phyloP scores from a whole-genome alignment of 2,329 filamentous ascomycete species.

The Penicillium sp. region DNA sequence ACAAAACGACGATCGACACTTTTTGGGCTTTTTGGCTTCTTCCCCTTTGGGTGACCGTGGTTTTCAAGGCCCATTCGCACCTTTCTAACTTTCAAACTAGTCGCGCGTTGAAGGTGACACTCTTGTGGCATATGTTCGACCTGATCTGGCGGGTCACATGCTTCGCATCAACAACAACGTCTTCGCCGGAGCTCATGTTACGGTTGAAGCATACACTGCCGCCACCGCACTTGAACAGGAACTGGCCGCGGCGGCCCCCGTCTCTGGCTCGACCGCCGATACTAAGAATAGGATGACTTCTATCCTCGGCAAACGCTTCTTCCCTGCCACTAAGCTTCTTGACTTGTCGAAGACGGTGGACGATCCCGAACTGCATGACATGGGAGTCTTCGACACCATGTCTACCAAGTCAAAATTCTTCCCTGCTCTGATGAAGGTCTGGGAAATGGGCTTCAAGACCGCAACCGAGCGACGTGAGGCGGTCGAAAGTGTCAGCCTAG shows the following conservation, averaged over 20 bases:
- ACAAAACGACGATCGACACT: constrained; percentile 43
- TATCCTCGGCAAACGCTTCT: constrained; percentile 74
- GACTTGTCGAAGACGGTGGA: constrained; percentile 74
- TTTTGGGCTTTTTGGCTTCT: constrained; percentile 31
- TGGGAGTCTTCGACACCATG: constrained; percentile 72
- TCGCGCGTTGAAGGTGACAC: constrained; percentile 67
- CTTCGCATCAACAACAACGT: constrained; percentile 65
- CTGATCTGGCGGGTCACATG: constrained; percentile 63
- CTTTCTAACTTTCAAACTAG: constrained; percentile 67
- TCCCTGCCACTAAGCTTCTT: constrained; percentile 68
- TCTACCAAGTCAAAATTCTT: constrained; percentile 83
- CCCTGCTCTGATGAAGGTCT: constrained; percentile 84
- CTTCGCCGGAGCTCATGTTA: constrained; percentile 65
- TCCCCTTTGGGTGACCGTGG: constrained; percentile 39
- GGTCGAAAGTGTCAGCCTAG: constrained; percentile 77
- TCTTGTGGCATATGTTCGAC: constrained; percentile 65
- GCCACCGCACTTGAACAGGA: constrained; percentile 22
- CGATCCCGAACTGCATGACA: constrained; percentile 68
- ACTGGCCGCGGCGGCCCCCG: constrained; percentile 26
- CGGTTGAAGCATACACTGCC: constrained; percentile 50
- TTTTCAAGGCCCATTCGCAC: constrained; percentile 47
- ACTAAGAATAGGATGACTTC: constrained; percentile 66
- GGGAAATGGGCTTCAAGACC: constrained; percentile 72
- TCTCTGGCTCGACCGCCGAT: constrained; percentile 53
- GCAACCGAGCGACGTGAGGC: constrained; percentile 70